Conservation (phyloP, 1,284 basidiomycete species). For the Leccinum pseudoinsigne region DNA sequence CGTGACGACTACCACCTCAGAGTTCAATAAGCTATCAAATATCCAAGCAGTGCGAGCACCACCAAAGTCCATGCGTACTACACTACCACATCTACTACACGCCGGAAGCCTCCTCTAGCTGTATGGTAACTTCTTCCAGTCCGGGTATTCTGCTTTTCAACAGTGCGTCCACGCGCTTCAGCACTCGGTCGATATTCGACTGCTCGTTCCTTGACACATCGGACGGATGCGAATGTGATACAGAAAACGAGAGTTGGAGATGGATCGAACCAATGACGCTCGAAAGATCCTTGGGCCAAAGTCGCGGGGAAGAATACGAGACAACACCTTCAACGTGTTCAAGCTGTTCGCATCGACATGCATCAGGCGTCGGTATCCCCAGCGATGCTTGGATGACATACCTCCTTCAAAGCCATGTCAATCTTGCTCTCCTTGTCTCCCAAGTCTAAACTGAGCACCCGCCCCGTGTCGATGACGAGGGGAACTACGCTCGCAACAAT, state of each 20-base stretch:
- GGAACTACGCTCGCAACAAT: slow-evolving; percentile 96
- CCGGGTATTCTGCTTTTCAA: slow-evolving; percentile 74
- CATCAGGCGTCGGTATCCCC: slow-evolving; percentile 23
- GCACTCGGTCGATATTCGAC: slow-evolving; percentile 67
- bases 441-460: slow-evolving; percentile 86
- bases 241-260: slow-evolving; percentile 64
- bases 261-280: slow-evolving; percentile 90
- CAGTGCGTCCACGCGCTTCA: slow-evolving; percentile 72
- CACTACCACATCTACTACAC: slow-evolving; percentile 14
- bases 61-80: slow-evolving; percentile 12
- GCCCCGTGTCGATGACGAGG: slow-evolving; percentile 91
- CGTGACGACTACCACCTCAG: not conserved
- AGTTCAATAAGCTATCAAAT: slow-evolving; percentile 19
- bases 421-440: slow-evolving; percentile 70
- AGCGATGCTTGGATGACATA: slow-evolving; percentile 31
- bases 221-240: slow-evolving; percentile 39
- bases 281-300: slow-evolving; percentile 95
- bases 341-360: slow-evolving; percentile 43
- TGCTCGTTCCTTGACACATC: slow-evolving; percentile 56
- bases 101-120: slow-evolving; percentile 56
- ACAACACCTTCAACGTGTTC: slow-evolving; percentile 72
- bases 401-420: slow-evolving; percentile 74
- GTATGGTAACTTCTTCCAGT: slow-evolving; percentile 85
- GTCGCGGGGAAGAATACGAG: slow-evolving; percentile 80
- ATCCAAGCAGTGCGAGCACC: slow-evolving; percentile 11